phyloP scores from a whole-genome alignment of 1,139 yeast species.

The Blastobotrys indianensis region DNA sequence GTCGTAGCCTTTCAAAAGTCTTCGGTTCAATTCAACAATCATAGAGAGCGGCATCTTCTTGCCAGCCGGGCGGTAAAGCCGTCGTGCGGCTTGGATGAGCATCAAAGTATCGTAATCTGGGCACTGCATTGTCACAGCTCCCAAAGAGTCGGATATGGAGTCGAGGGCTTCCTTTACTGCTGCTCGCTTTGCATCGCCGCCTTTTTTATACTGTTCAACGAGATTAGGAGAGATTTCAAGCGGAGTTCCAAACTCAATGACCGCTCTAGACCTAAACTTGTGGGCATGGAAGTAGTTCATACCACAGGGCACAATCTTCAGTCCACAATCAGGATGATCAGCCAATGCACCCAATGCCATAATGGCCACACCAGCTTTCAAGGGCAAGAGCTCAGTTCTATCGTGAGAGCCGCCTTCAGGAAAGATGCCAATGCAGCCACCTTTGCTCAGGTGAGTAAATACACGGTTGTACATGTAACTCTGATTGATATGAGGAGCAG shows the following conservation, averaged over 20 bases:
- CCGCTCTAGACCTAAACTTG: constrained; percentile 90
- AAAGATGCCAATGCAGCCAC: constrained; percentile 87
- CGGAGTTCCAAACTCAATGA: constrained; percentile 89
- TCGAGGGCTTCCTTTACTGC: constrained; percentile 71
- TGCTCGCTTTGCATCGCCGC: constrained; percentile 55
- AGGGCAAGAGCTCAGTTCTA: constrained; percentile 79
- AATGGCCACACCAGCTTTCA: constrained; percentile 95
- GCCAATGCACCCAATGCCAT: constrained; percentile 95
- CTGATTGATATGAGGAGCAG: constrained; percentile 82
- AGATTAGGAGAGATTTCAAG: constrained; percentile 60
- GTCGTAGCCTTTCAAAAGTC: constrained; percentile 74
- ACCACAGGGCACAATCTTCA: constrained; percentile 90
- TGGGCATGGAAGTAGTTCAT: constrained; percentile 97
- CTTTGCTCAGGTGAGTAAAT: constrained; percentile 70
- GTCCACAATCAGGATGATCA: constrained; percentile 56
- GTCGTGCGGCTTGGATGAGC: constrained; percentile 88
- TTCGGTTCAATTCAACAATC: constrained; percentile 82
- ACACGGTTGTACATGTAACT: constrained; percentile 74
- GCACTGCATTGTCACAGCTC: constrained; percentile 86
- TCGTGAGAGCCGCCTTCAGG: constrained; percentile 99
- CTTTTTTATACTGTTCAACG: constrained; percentile 53
- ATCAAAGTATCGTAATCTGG: constrained; percentile 89
- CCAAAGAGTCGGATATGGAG: constrained; percentile 65
- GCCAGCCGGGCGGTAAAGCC: constrained; percentile 76
- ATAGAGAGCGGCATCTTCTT: constrained; percentile 71